phyloP scores from a whole-genome alignment of 352 stramenopile species.

The Phytophthora idaei region DNA sequence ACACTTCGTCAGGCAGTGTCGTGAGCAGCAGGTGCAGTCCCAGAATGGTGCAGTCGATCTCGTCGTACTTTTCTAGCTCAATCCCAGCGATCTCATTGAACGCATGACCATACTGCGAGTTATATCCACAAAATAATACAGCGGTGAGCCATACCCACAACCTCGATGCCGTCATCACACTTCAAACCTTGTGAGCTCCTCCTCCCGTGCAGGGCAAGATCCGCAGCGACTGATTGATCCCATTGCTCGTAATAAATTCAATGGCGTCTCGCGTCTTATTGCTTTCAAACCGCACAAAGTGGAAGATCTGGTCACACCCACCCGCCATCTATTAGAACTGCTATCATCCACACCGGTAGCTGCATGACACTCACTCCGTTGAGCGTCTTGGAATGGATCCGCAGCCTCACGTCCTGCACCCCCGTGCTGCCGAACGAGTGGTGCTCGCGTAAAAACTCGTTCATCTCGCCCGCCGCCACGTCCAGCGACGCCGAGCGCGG shows the following conservation, averaged over 20 bases:
- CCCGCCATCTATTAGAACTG: background rate
- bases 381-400: constrained; percentile 86
- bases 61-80: constrained; percentile 86
- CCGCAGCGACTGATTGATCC: constrained; percentile 82
- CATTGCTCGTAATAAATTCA: constrained; percentile 76
- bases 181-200: constrained; percentile 80
- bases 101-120: constrained; percentile 60
- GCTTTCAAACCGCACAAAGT: constrained; percentile 94
- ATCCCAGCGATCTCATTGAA: constrained; percentile 86
- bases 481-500: constrained; percentile 78
- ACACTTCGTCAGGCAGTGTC: constrained; percentile 96
- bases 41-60: constrained; percentile 97
- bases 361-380: constrained; percentile 66
- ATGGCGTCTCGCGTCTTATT: constrained; percentile 77
- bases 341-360: background rate
- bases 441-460: constrained; percentile 83
- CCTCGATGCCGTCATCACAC: background rate
- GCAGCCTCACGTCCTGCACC: constrained; percentile 90
- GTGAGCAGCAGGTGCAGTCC: constrained; percentile 97
- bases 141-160: background rate
- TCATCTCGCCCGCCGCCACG: constrained; percentile 84
- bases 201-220: constrained; percentile 82
- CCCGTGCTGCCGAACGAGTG: constrained; percentile 81
- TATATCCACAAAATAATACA: background rate
- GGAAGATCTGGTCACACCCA: constrained; percentile 77